Conservation (phyloP, 2,329 filamentous ascomycete species). For the Verticillium tricorpus region DNA sequence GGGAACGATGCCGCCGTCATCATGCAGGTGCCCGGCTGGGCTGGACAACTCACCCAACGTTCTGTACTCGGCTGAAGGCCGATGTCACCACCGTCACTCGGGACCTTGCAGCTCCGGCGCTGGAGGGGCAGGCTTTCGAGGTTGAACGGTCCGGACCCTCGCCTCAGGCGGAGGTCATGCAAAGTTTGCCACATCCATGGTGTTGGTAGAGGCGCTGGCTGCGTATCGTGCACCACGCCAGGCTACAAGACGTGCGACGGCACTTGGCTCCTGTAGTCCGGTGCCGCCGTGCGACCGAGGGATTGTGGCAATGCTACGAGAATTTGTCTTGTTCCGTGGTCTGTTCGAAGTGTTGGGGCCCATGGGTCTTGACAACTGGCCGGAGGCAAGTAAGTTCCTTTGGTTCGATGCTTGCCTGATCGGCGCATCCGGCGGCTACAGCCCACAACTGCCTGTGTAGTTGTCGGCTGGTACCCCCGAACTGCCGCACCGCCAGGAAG, state of each 20-base stretch:
- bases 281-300: not conserved
- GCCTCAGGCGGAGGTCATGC: slow-evolving; percentile 4
- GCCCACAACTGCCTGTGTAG: too few relatives aligned
- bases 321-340: not conserved
- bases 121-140: not conserved
- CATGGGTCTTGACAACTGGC: not conserved
- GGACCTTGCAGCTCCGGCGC: slow-evolving; percentile 12
- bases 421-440: too few relatives aligned
- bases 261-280: not conserved
- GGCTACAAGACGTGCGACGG: not conserved
- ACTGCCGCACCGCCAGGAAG: not conserved
- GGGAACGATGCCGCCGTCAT: not conserved
- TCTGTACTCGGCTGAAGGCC: slow-evolving; percentile 2
- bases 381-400: too few relatives aligned
- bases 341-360: not conserved
- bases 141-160: not conserved
- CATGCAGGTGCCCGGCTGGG: not conserved
- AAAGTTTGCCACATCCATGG: slow-evolving; percentile 15
- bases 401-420: too few relatives aligned
- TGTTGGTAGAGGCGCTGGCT: slow-evolving; percentile 5
- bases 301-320: not conserved
- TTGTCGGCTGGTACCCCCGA: too few relatives aligned
- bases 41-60: not conserved
- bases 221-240: not conserved
- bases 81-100: slow-evolving; percentile 1